Conservation (phyloP, 441 rosid species). For the Arabidopsis lyrata region DNA sequence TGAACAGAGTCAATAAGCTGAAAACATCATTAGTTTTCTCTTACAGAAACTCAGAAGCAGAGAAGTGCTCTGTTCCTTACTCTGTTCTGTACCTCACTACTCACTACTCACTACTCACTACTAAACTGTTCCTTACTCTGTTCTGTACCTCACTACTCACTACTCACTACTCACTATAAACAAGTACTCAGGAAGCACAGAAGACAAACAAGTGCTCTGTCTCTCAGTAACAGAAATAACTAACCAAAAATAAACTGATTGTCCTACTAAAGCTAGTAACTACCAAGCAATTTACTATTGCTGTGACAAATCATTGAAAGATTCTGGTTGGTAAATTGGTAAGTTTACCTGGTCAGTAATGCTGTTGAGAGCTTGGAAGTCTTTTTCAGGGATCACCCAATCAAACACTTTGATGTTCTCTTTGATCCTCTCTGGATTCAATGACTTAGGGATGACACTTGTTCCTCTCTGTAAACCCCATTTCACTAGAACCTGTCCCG, state of each 20-base stretch:
- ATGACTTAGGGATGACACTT: constrained; percentile 59
- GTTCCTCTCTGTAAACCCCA: constrained; percentile 63
- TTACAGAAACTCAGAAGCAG: too few relatives aligned
- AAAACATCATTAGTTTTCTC: background rate
- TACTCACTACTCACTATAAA: too few relatives aligned
- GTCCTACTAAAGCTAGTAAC: background rate
- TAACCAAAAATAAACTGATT: background rate
- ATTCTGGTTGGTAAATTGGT: background rate
- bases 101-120: background rate
- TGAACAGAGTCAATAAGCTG: constrained; percentile 4
- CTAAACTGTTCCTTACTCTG: too few relatives aligned
- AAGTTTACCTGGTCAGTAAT: constrained; percentile 48
- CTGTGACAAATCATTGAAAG: background rate
- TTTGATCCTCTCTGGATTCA: constrained; percentile 53
- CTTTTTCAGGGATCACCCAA: constrained; percentile 56
- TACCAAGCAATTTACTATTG: background rate
- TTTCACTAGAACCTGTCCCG: constrained; percentile 54
- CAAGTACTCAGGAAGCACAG: background rate
- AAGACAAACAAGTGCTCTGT: constrained; percentile 1
- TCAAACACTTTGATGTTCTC: constrained; percentile 57
- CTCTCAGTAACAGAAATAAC: background rate
- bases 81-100: background rate
- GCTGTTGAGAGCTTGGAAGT: constrained; percentile 56
- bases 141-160: too few relatives aligned
- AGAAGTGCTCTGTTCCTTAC: background rate